phyloP scores from a whole-genome alignment of 495 filamentous ascomycete species.

The Zalerion maritima region DNA sequence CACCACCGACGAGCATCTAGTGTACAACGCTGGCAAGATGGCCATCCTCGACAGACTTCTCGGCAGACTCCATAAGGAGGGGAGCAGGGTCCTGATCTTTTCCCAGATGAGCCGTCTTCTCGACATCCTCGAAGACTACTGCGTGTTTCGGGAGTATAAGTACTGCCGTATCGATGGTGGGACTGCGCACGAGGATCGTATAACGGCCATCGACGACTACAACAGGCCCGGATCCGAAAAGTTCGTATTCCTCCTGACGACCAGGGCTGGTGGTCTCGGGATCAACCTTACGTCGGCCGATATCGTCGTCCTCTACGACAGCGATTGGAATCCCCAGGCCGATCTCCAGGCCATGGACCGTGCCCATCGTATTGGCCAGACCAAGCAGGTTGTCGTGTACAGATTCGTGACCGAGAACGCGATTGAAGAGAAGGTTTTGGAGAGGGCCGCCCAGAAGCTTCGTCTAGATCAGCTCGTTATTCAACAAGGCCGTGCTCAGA shows the following conservation, averaged over 20 bases:
- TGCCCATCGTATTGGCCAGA: conserved; percentile 96
- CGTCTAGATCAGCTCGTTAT: conserved; percentile 98
- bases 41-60: conserved; percentile 89
- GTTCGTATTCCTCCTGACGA: conserved; percentile 95
- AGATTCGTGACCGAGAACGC: conserved; percentile 95
- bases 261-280: conserved; percentile 88
- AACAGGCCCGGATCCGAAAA: conserved; percentile 92
- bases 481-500: conserved; percentile 93
- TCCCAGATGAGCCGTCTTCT: conserved; percentile 97
- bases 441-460: conserved; percentile 93
- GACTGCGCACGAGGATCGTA: conserved; percentile 95
- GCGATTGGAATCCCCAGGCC: conserved; percentile 98
- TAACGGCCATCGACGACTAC: conserved; percentile 95
- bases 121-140: conserved; percentile 97
- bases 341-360: conserved; percentile 98
- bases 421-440: conserved; percentile 96
- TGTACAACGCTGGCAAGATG: conserved; percentile 95
- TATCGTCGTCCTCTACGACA: conserved; percentile 96
- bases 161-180: conserved; percentile 98
- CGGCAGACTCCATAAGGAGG: conserved; percentile 65
- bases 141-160: conserved; percentile 81
- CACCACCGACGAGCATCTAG: conserved; percentile 91
- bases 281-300: conserved; percentile 96
- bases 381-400: conserved; percentile 93
- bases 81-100: conserved; percentile 91